These are phyloP conservation scores for Triadica sebifera DNA, from an alignment of 345 rosid species.

Conservation along the genomic window DNA sequence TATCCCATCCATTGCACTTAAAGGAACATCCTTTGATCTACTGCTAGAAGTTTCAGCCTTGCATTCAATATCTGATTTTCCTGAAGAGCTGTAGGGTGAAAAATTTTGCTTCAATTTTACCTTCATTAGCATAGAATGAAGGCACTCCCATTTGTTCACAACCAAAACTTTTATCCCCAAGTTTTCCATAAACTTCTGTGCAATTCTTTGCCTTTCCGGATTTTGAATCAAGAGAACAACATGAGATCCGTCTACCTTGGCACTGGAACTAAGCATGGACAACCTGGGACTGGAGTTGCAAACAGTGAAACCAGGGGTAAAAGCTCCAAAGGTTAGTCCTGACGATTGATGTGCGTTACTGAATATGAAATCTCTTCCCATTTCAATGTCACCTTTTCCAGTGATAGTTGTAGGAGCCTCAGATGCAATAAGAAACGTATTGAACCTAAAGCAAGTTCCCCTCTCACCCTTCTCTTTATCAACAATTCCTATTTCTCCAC, in stretches of 20 bases:
- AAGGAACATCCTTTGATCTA: slow-evolving; percentile 44
- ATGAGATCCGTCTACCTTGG: slow-evolving; percentile 55
- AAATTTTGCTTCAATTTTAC: slow-evolving; percentile 31
- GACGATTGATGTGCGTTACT: slow-evolving; percentile 16
- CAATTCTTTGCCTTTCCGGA: slow-evolving; percentile 48
- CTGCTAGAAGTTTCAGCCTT: slow-evolving; percentile 34
- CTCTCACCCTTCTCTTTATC: slow-evolving; percentile 55
- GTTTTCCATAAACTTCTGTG: slow-evolving; percentile 50
- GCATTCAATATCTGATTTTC: slow-evolving; percentile 41
- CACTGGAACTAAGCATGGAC: slow-evolving; percentile 35
- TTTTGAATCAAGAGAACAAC: slow-evolving; percentile 56
- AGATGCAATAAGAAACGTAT: slow-evolving; percentile 36
- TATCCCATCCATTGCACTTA: slow-evolving; percentile 48
- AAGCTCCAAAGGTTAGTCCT: slow-evolving; percentile 32
- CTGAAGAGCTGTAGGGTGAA: slow-evolving; percentile 45
- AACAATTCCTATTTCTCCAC: slow-evolving; percentile 70
- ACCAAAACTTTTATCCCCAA: slow-evolving; percentile 50
- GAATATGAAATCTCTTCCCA: slow-evolving; percentile 17
- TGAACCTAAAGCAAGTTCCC: slow-evolving; percentile 84
- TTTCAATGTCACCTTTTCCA: slow-evolving; percentile 27
- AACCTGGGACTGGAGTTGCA: slow-evolving; percentile 42
- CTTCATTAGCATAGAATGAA: slow-evolving; percentile 35
- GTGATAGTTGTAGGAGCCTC: slow-evolving; percentile 14
- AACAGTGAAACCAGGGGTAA: slow-evolving; percentile 27
- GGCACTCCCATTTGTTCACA: slow-evolving; percentile 42